Evolutionary conservation across 2,329 filamentous ascomycete species (phyloP).

Genomic region (Colletotrichum sublineola): DNA sequence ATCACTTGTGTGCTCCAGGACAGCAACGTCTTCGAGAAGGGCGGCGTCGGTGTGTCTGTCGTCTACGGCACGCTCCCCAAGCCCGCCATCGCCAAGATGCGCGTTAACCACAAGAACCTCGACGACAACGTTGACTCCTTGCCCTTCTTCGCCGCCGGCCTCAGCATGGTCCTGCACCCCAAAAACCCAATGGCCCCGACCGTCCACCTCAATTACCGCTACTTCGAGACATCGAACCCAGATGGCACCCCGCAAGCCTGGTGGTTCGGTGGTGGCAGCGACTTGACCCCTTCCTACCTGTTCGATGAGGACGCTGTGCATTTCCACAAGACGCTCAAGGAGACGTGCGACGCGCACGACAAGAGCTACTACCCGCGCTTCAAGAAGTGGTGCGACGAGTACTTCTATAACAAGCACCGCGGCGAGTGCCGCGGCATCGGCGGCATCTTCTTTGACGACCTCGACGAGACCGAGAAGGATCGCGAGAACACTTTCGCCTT

Average conservation of each 20-base stretch:
- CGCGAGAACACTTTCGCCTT: slow-evolving; percentile 93
- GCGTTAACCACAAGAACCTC: slow-evolving; percentile 92
- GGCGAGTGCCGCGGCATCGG: slow-evolving; percentile 88
- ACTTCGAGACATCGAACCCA: slow-evolving; percentile 94
- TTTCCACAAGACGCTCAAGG: slow-evolving; percentile 95
- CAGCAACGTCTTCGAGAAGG: slow-evolving; percentile 97
- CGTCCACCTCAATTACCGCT: slow-evolving; percentile 97
- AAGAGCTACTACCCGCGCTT: slow-evolving; percentile 92
- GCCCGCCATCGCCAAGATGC: slow-evolving; percentile 91
- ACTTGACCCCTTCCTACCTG: slow-evolving; percentile 92
- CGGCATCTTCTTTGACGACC: slow-evolving; percentile 98
- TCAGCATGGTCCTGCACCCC: slow-evolving; percentile 94
- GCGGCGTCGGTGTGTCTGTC: slow-evolving; percentile 92
- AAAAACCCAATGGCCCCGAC: slow-evolving; percentile 97
- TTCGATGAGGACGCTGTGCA: slow-evolving; percentile 98
- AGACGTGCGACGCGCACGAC: slow-evolving; percentile 93
- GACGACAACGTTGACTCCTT: slow-evolving; percentile 81
- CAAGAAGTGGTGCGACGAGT: slow-evolving; percentile 98
- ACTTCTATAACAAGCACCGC: slow-evolving; percentile 95
- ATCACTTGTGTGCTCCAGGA: slow-evolving; percentile 96
- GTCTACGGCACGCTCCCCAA: slow-evolving; percentile 93
- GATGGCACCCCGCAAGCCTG: slow-evolving; percentile 87
- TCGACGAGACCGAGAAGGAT: slow-evolving; percentile 88
- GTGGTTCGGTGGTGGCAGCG: slow-evolving; percentile 98
- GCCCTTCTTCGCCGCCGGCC: slow-evolving; percentile 94